Base-by-base conservation (phyloP, 768 basidiomycete genomes). In the Auriscalpium orientale region DNA sequence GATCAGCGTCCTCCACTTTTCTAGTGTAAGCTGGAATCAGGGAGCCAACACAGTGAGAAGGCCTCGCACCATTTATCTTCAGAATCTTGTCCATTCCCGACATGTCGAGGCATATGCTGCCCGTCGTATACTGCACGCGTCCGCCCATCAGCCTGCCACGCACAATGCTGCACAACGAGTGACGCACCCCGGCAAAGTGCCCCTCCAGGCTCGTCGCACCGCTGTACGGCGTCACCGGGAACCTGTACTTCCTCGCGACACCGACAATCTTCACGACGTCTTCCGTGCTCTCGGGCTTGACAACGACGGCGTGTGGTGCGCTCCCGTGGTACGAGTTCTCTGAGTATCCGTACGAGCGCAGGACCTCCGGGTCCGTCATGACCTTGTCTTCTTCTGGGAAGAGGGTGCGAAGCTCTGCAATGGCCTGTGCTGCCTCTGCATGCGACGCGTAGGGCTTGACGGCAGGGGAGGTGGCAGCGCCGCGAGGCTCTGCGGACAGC, bases 121-220 rank as follows among this genome's bases (percentile, higher is more conserved):
- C 85, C 21, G 72, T 66, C 18, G 70, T 64, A 57, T 64, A 59
- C 77, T 78, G n/a, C n/a, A n/a, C n/a, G n/a, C n/a, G n/a, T n/a
- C n/a, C n/a, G n/a, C n/a, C n/a, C n/a, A n/a, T n/a, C n/a, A n/a
- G n/a, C n/a, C n/a, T n/a, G n/a, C n/a, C n/a, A n/a, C n/a, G n/a
- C n/a, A n/a, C n/a, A n/a, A n/a, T n/a, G n/a, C n/a, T n/a, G n/a
- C n/a, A n/a, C n/a, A 22, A 34, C 22, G 22, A 36, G 35, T 28
- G 12, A 51, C 77, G 55, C 56, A 89, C 89, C 34, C 87, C 88
- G 49, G 81, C 81, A 58, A 86, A 90, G 70, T 95, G 91, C 0
- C 91, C 91, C 67, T 95, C 93, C 12, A 95, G 75, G 64, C 85
- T 87, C 0, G 91, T 95, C 11, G 89, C 92, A 2, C 91, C 93